A percentile compares a stretch with the other conserved stretches of the same genome.
Evolutionary conservation across 768 basidiomycete species (phyloP).

Genomic region (Rhizopogon vulgaris): DNA sequence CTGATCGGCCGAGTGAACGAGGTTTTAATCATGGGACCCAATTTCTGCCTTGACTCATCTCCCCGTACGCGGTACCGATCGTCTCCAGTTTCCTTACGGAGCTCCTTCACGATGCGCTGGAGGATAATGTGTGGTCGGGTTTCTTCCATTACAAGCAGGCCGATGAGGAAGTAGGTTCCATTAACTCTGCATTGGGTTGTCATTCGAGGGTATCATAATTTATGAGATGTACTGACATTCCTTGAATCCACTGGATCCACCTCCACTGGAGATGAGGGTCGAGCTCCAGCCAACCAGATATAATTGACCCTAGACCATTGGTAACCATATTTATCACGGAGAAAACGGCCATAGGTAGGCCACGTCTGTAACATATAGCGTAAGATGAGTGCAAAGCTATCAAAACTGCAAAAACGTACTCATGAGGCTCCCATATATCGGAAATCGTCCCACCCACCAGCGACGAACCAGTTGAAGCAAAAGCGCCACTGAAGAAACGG

Average conservation of each 20-base stretch:
- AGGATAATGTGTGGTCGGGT: conserved; percentile 70
- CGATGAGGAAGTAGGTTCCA: conserved; percentile 41
- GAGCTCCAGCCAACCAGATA: conserved; percentile 62
- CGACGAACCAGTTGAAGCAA: conserved; percentile 59
- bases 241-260: conserved; percentile 79
- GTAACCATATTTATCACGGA: conserved; percentile 53
- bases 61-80: conserved; percentile 52
- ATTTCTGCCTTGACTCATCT: conserved; percentile 53
- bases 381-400: background rate
- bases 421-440: conserved; percentile 57
- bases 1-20: conserved; percentile 68
- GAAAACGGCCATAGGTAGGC: conserved; percentile 72
- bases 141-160: conserved; percentile 57
- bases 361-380: conserved; percentile 39
- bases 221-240: conserved; percentile 39
- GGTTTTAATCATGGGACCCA: conserved; percentile 54
- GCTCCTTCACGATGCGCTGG: conserved; percentile 49
- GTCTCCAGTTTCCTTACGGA: conserved; percentile 65
- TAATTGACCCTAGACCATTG: conserved; percentile 58
- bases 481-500: conserved; percentile 57
- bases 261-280: conserved; percentile 58
- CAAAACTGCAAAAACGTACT: conserved; percentile 40
- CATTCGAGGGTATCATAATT: background rate
- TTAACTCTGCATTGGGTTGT: conserved; percentile 36
- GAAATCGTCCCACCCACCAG: conserved; percentile 69